A percentile compares a stretch with the other conserved stretches of the same genome.
Evolutionary conservation across 495 filamentous ascomycete genomes (phyloP).

Genomic region (Geopyxis carbonaria): DNA sequence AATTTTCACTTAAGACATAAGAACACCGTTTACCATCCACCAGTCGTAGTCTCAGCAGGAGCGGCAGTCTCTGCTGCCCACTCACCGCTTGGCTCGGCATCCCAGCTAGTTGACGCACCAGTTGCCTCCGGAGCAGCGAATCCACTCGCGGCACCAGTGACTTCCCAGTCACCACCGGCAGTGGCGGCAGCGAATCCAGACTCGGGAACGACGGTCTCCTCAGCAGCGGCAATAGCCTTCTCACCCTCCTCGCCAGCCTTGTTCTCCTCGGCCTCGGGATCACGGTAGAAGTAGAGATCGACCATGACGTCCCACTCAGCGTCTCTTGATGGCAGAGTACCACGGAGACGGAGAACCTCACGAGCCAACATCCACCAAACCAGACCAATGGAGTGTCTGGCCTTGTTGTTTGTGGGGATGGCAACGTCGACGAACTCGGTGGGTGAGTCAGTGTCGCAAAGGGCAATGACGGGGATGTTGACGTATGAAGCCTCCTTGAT

Average conservation of each 20-base stretch:
- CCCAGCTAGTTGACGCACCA: constrained; percentile 59
- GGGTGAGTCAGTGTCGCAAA: constrained; percentile 97
- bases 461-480: constrained; percentile 98
- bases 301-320: constrained; percentile 96
- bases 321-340: constrained; percentile 84
- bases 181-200: constrained; percentile 49
- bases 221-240: constrained; percentile 44
- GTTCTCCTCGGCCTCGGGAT: constrained; percentile 73
- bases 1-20: constrained; percentile 5
- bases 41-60: constrained; percentile 10
- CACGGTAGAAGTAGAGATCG: constrained; percentile 99
- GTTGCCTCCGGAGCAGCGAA: constrained; percentile 39
- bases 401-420: constrained; percentile 99
- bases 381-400: constrained; percentile 91
- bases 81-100: constrained; percentile 57
- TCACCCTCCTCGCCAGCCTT: constrained; percentile 39
- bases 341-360: constrained; percentile 96
- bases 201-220: constrained; percentile 72
- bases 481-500: constrained; percentile 99
- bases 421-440: constrained; percentile 99
- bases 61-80: constrained; percentile 45
- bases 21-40: constrained; percentile 19
- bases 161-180: constrained; percentile 52
- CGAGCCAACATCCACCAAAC: constrained; percentile 99
- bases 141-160: constrained; percentile 37